phyloP scores from a whole-genome alignment of 768 basidiomycete species.

The Phallus indusiatus region DNA sequence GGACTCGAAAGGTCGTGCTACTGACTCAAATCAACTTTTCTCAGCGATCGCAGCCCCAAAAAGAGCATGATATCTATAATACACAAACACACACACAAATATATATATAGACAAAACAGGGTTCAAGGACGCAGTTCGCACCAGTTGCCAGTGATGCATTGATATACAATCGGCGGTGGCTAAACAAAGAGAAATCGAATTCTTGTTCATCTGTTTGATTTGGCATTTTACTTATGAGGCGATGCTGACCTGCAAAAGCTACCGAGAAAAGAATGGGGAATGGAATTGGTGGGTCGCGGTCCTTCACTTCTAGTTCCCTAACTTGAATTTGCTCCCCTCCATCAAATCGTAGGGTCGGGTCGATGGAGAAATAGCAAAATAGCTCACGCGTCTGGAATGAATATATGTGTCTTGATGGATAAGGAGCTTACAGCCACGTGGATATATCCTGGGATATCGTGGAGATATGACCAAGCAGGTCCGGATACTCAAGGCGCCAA shows the following conservation, averaged over 20 bases:
- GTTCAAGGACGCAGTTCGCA: too few relatives aligned
- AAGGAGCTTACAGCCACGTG: not conserved
- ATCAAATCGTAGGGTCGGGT: not conserved
- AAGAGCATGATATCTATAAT: not conserved
- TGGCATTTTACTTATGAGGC: too few relatives aligned
- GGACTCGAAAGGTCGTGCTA: too few relatives aligned
- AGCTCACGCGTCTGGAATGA: too few relatives aligned
- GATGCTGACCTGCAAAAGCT: too few relatives aligned
- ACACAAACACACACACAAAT: too few relatives aligned
- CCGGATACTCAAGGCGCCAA: not conserved
- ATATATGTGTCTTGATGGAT: too few relatives aligned
- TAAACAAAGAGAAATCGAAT: too few relatives aligned
- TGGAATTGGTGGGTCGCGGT: not conserved
- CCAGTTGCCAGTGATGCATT: too few relatives aligned
- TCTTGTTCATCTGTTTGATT: too few relatives aligned
- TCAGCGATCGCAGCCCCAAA: not conserved
- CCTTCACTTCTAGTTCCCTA: not conserved
- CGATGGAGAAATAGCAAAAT: not conserved
- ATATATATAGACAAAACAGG: not conserved
- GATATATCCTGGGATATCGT: not conserved
- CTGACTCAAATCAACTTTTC: not conserved
- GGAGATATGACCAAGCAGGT: not conserved
- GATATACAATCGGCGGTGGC: too few relatives aligned
- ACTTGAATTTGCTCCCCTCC: not conserved
- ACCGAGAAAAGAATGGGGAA: not conserved